Evolutionary conservation across 2,329 filamentous ascomycete genomes (phyloP).

Genomic region (Fusarium sp.): DNA sequence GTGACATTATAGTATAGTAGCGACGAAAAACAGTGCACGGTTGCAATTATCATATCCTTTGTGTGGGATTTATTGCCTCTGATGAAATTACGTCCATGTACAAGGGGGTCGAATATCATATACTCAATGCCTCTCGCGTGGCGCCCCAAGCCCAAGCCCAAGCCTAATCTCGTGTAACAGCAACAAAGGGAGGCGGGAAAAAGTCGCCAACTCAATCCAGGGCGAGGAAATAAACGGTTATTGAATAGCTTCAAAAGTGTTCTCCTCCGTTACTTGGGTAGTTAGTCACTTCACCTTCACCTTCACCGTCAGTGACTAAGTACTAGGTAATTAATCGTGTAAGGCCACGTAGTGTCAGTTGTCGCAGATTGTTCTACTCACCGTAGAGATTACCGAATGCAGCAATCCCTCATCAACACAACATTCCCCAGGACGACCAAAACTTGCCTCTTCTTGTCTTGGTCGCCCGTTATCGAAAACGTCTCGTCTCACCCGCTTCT

Average conservation of each 20-base stretch:
- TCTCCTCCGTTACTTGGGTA: neutral
- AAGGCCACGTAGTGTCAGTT: constrained; percentile 10
- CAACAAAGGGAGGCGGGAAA: constrained; percentile 4
- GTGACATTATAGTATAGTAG: neutral
- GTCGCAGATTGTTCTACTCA: constrained; percentile 26
- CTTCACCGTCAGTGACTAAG: neutral
- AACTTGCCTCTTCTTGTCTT: constrained; percentile 6
- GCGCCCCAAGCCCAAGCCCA: neutral
- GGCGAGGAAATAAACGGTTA: neutral
- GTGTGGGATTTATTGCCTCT: constrained; percentile 21
- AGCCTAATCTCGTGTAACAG: constrained; percentile 10
- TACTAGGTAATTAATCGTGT: neutral
- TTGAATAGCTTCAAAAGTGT: neutral
- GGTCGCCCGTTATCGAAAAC: constrained; percentile 25
- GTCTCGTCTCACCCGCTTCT: constrained; percentile 23
- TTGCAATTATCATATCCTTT: constrained; percentile 6
- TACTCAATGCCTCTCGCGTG: constrained; percentile 13
- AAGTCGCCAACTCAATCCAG: neutral
- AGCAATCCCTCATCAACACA: neutral
- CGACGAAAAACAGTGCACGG: constrained; percentile 9
- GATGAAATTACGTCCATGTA: constrained; percentile 16
- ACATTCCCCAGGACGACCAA: neutral
- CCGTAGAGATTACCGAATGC: constrained; percentile 23
- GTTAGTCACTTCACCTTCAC: neutral
- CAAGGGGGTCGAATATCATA: constrained; percentile 16